Conservation (phyloP, 2,329 filamentous ascomycete genomes). For the Neofusicoccum sp. region DNA sequence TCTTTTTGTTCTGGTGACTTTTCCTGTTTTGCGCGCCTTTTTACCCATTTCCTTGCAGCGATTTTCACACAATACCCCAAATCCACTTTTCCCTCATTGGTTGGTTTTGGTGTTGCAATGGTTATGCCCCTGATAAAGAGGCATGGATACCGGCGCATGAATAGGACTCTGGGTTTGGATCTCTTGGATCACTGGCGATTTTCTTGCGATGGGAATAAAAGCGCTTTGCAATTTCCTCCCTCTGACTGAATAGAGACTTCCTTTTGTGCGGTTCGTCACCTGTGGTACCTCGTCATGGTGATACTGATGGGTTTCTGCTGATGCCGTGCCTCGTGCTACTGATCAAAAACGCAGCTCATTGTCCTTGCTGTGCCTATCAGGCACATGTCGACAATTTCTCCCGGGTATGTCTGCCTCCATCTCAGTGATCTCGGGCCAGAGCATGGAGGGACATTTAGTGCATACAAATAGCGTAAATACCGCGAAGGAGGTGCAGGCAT, state of each 20-base stretch:
- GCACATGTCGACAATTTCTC: no score
- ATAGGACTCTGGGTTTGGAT: neutral
- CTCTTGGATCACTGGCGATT: neutral
- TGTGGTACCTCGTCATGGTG: no score
- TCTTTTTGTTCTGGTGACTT: neutral
- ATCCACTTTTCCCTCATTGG: slow-evolving; percentile 5
- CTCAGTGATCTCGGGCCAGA: no score
- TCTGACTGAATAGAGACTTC: no score
- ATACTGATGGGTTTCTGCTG: neutral
- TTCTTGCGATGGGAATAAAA: neutral
- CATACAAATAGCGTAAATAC: neutral
- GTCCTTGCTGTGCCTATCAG: no score
- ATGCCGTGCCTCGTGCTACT: neutral
- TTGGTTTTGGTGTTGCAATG: slow-evolving; percentile 8
- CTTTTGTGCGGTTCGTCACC: no score
- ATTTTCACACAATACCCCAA: slow-evolving; percentile 10
- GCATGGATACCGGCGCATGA: slow-evolving; percentile 4
- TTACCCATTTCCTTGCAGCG: neutral
- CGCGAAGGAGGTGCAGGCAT: neutral
- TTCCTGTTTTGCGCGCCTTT: neutral
- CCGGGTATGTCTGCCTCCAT: no score
- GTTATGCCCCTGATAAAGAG: neutral
- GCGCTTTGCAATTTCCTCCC: neutral
- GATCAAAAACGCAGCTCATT: neutral
- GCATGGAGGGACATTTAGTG: no score